Conservation (phyloP, 805 yeast genomes). For the Teunomyces funiuensis region DNA sequence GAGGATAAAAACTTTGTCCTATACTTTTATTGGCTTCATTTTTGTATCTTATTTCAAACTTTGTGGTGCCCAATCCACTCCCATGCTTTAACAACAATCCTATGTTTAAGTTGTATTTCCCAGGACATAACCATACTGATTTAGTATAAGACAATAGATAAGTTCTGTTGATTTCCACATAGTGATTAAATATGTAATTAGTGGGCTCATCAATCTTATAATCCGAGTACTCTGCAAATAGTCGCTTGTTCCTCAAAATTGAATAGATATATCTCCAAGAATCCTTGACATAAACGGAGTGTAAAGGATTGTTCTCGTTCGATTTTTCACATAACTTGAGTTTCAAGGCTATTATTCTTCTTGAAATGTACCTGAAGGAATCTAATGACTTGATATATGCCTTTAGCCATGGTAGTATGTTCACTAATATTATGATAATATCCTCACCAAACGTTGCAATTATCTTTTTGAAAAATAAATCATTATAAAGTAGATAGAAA, state of each 20-base stretch:
- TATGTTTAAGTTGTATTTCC: constrained; percentile 49
- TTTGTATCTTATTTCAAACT: constrained; percentile 45
- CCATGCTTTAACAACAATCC: constrained; percentile 55
- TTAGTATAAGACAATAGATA: constrained; percentile 49
- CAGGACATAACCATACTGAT: constrained; percentile 47
- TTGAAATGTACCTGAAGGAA: constrained; percentile 26
- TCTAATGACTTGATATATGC: constrained; percentile 42
- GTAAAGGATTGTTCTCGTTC: constrained; percentile 16
- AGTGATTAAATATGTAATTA: constrained; percentile 42
- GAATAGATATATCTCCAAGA: constrained; percentile 57
- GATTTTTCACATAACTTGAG: constrained; percentile 25
- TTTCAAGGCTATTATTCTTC: constrained; percentile 28
- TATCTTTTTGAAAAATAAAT: constrained; percentile 42
- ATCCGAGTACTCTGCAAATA: constrained; percentile 49
- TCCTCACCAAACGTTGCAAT: constrained; percentile 37
- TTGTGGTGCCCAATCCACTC: constrained; percentile 58
- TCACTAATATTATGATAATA: constrained; percentile 28
- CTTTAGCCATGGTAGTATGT: constrained; percentile 39
- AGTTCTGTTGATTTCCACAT: constrained; percentile 49
- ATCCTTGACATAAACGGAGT: constrained; percentile 41
- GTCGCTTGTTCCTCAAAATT: constrained; percentile 49
- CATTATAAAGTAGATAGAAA: constrained; percentile 52
- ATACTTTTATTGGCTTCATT: constrained; percentile 25
- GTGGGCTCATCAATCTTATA: constrained; percentile 49
- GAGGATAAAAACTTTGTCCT: constrained; percentile 50